Evolutionary conservation across 1,284 basidiomycete species (phyloP).

Genomic region (Boletus mariae): DNA sequence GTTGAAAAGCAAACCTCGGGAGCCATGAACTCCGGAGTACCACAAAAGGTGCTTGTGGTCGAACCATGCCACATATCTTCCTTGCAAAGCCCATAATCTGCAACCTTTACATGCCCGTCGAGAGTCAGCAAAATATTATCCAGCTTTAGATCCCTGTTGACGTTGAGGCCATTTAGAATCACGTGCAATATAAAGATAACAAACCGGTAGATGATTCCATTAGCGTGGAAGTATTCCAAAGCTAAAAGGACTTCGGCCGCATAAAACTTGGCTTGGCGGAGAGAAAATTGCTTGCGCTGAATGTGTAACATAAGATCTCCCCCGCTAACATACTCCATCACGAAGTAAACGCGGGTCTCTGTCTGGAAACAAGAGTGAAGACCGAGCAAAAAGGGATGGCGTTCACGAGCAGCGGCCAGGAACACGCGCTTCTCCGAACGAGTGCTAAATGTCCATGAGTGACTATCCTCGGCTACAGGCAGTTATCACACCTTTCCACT

Average conservation of each 20-base stretch:
- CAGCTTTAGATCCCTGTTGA: constrained; percentile 86
- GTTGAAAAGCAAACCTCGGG: constrained; percentile 69
- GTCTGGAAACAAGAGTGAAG: constrained; percentile 99
- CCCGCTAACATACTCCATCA: constrained; percentile 92
- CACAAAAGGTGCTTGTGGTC: constrained; percentile 99
- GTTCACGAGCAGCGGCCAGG: constrained; percentile 90
- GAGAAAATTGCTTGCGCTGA: constrained; percentile 90
- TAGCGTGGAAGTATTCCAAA: constrained; percentile 96
- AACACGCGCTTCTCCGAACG: constrained; percentile 99
- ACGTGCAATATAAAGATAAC: constrained; percentile 24
- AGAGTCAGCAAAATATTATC: constrained; percentile 97
- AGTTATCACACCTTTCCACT: constrained; percentile 79
- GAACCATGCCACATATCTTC: constrained; percentile 98
- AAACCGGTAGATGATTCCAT: constrained; percentile 96
- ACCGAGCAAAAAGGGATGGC: constrained; percentile 96
- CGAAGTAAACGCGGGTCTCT: constrained; percentile 96
- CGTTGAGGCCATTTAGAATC: constrained; percentile 2
- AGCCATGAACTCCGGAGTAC: constrained; percentile 99
- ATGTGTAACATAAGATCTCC: constrained; percentile 95
- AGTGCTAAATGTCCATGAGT: constrained; percentile 55
- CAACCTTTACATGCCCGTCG: constrained; percentile 98
- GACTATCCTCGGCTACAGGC: constrained; percentile 3
- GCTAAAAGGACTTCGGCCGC: constrained; percentile 97
- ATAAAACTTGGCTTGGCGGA: constrained; percentile 98
- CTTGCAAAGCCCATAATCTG: constrained; percentile 98